Conservation (phyloP, 139 green algal species). For the Volvox africanus region DNA sequence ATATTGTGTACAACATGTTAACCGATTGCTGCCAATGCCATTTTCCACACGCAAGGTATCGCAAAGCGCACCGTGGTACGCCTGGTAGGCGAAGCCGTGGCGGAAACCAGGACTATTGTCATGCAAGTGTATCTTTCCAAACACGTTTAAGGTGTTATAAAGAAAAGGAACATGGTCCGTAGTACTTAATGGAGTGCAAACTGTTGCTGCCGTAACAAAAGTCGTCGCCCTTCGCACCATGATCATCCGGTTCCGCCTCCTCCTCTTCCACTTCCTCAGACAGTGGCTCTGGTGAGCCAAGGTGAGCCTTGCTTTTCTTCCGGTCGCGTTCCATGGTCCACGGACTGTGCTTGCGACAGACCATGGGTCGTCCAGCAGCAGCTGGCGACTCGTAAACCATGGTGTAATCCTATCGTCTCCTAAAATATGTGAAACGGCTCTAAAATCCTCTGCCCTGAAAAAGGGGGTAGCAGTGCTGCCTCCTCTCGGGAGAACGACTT, state of each 20-base stretch:
- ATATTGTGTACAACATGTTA: too few relatives aligned
- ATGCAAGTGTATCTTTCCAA: too few relatives aligned
- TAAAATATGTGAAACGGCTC: background rate
- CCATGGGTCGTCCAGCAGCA: background rate
- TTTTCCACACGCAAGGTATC: too few relatives aligned
- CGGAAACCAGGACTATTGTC: too few relatives aligned
- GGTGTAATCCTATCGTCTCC: background rate
- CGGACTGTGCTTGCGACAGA: constrained; percentile 29
- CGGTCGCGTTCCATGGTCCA: constrained; percentile 8
- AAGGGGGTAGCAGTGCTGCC: background rate
- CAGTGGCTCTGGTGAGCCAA: constrained; percentile 16
- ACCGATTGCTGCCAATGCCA: too few relatives aligned
- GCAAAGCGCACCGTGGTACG: too few relatives aligned
- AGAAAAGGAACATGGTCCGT: too few relatives aligned
- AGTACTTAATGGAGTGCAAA: background rate
- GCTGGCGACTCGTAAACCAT: constrained; percentile 38
- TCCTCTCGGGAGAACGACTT: background rate
- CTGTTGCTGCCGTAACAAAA: background rate
- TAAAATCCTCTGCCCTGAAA: background rate
- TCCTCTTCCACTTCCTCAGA: constrained; percentile 33
- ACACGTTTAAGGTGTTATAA: too few relatives aligned
- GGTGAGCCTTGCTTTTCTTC: constrained; percentile 3
- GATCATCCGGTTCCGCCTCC: background rate
- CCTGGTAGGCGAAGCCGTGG: too few relatives aligned
- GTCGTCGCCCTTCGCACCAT: background rate